A percentile compares a stretch with the other conserved stretches of the same genome.
Evolutionary conservation across 1,284 basidiomycete genomes (phyloP).

Genomic region (Athelia psychrophila): DNA sequence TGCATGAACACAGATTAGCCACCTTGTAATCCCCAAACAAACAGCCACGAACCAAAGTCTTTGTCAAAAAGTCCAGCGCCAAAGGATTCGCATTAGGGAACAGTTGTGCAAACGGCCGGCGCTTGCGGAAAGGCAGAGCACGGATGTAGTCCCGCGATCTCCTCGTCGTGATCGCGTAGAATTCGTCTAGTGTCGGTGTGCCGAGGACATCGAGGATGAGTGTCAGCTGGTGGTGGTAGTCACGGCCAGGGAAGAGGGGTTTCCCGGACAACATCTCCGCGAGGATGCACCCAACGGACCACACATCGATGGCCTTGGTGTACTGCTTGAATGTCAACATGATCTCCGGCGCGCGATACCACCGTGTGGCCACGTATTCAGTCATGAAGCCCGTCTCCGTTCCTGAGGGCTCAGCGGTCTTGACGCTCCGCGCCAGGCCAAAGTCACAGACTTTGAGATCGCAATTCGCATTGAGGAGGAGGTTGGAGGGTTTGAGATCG

Average conservation of each 20-base stretch:
- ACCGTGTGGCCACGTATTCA: slow-evolving; percentile 91
- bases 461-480: slow-evolving; percentile 95
- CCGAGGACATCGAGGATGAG: slow-evolving; percentile 91
- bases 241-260: slow-evolving; percentile 93
- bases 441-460: slow-evolving; percentile 96
- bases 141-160: slow-evolving; percentile 90
- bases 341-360: slow-evolving; percentile 95
- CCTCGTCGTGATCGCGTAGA: slow-evolving; percentile 85
- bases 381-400: slow-evolving; percentile 92
- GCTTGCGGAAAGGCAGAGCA: slow-evolving; percentile 85
- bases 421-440: slow-evolving; percentile 85
- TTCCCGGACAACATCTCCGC: slow-evolving; percentile 96
- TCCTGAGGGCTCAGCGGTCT: slow-evolving; percentile 81
- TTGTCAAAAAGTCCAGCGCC: slow-evolving; percentile 91
- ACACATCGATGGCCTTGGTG: slow-evolving; percentile 91
- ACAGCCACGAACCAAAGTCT: slow-evolving; percentile 68
- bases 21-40: not conserved
- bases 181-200: slow-evolving; percentile 90
- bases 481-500: slow-evolving; percentile 93
- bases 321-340: slow-evolving; percentile 98
- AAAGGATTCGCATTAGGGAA: slow-evolving; percentile 86
- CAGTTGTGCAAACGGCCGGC: slow-evolving; percentile 70
- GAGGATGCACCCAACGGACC: slow-evolving; percentile 96
- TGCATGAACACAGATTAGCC: slow-evolving; percentile 23
- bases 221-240: slow-evolving; percentile 94